Evolutionary conservation across 495 filamentous ascomycete species (phyloP), one percentile per base, ranked within the genome.

Genomic region (Penicillium mononematosum): DNA sequence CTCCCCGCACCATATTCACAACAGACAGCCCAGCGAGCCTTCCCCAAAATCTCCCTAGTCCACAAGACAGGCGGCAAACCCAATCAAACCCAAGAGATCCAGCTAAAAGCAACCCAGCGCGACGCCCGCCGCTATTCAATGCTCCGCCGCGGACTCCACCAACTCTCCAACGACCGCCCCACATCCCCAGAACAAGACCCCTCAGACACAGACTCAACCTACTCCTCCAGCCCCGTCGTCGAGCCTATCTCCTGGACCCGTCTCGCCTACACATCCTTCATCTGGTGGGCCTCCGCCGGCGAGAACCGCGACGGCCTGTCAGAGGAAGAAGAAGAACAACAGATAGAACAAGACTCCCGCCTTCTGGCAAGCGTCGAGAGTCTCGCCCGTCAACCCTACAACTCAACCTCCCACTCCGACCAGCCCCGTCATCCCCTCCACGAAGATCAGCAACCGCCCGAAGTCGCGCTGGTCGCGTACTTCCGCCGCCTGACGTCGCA

Each of bases 271-370:
- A 84, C 82, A 25, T 87, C 88, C 4, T 96, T 97, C 77, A 92
- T 97, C 75, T 98, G 93, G 93, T 98, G 94, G 94, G 94, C 94
- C 0, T 92, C 90, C 1, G 94, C 94, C 1, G 94, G 94, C 46
- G 94, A 98, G 71, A 85, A 89, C 68, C 80, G 86, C 2, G 81
- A 83, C 22, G 75, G 66, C 19, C 62, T 76, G 24, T 67, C 70
- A 5, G 71, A 79, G 57, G 74, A 78, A 54, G 73, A 78, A 58
- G 69, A 70, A 54, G 72, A 75, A 52, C 70, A 77, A 9, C 73
- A 77, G 47, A 62, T 71, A 16, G 72, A 78, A 53, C 73, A 75
- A 59, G 76, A 78, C 61, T 69, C 66, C 27, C 68, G 71, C 50
- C 69, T 79, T 42, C 62, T 78, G 36, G 68, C 72, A 56, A 75